Evolutionary conservation across 768 basidiomycete genomes (phyloP), one percentile per base, ranked within the genome.

Genomic region (Sarcomyxa edulis): DNA sequence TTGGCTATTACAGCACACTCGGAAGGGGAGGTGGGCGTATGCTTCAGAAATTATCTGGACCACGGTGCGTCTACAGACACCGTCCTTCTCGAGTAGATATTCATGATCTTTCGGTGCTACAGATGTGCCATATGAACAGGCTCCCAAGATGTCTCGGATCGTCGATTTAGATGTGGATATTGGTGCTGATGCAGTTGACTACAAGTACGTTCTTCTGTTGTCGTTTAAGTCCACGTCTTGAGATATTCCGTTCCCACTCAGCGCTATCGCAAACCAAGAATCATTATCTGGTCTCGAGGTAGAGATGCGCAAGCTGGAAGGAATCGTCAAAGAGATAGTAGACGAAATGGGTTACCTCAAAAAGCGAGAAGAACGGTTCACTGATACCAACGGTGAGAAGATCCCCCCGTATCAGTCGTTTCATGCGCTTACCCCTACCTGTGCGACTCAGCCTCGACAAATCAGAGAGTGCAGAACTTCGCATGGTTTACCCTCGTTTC

Each of bases 181-280:
- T 58, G 96, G 96, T 23, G 94, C 95, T 9, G 95, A 98, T 52
- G 96, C 96, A 2, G 84, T 98, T 25, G 96, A 99, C 64, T 98
- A 98, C 74, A 98, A 99, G 93, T 95, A 53, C 47, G 85, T 66
- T 7, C 25, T n/a, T 36, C 15, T 4, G 21, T 25, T 16, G 19
- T 5, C 33, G 10, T 6, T 8, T 30, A 11, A 10, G 5, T 25
- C 21, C 29, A 34, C 5, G 34, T 27, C 3, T 19, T 12, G 39
- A 15, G 32, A 4, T 26, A 40, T 25, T 26, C 30, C 25, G 39
- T 8, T 32, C 14, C n/a, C n/a, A 16, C 14, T 18, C 53, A 96
- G 93, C 51, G 96, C 96, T 18, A 99, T 98, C 58, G 96, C 96
- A 7, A 97, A 96, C 64, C 94, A 97, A 58, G 96, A 99, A 59